phyloP scores from a whole-genome alignment of 2,329 filamentous ascomycete genomes.

The Helminthosporium solani region DNA sequence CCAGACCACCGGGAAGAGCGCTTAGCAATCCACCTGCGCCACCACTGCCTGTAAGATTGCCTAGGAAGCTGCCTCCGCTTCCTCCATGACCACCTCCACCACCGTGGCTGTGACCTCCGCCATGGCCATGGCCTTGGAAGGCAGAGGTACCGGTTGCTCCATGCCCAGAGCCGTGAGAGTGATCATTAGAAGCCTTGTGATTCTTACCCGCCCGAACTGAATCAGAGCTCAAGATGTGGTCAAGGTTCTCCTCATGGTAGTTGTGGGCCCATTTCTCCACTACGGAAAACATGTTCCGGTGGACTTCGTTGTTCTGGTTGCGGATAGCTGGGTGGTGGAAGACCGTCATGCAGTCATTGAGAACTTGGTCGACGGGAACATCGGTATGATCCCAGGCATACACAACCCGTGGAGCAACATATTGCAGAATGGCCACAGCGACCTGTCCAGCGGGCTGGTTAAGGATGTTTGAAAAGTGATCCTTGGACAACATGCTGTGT shows the following conservation, averaged over 20 bases:
- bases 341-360: slow-evolving; percentile 74
- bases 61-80: slow-evolving; percentile 21
- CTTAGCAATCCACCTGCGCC: slow-evolving; percentile 5
- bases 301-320: slow-evolving; percentile 73
- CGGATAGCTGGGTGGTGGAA: slow-evolving; percentile 91
- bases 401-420: slow-evolving; percentile 80
- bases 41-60: slow-evolving; percentile 23
- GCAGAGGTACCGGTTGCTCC: slow-evolving; percentile 29
- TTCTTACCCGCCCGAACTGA: slow-evolving; percentile 83
- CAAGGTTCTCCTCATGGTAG: slow-evolving; percentile 66
- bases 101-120: slow-evolving; percentile 19
- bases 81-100: slow-evolving; percentile 10
- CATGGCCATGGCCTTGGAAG: slow-evolving; percentile 20
- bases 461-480: slow-evolving; percentile 54
- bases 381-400: slow-evolving; percentile 91
- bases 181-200: slow-evolving; percentile 53
- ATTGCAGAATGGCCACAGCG: slow-evolving; percentile 68
- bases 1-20: slow-evolving; percentile 19
- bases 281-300: slow-evolving; percentile 83
- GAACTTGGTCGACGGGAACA: slow-evolving; percentile 78
- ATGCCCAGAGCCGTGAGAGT: slow-evolving; percentile 31
- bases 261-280: slow-evolving; percentile 79
- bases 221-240: slow-evolving; percentile 75
- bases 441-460: slow-evolving; percentile 53
- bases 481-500: slow-evolving; percentile 54